These are phyloP conservation scores for Groenewaldozyma tartarivorans DNA, from an alignment of 805 yeast species.

Conservation along the genomic window DNA sequence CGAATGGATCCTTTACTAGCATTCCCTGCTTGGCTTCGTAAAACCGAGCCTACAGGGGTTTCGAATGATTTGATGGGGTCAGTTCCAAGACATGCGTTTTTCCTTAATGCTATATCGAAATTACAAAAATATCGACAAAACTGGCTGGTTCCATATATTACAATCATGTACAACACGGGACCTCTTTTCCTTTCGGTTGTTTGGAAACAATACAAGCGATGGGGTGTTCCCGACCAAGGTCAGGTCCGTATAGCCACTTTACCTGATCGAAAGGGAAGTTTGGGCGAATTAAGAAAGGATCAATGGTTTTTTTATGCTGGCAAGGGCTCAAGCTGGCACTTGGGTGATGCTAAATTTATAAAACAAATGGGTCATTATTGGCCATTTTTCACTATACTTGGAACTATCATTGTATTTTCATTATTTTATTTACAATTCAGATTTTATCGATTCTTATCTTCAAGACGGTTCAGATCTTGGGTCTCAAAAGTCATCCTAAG, in stretches of 20 bases:
- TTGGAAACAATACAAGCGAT: constrained; percentile 80
- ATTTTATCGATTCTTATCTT: constrained; percentile 10
- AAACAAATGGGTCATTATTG: constrained; percentile 68
- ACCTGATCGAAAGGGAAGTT: neutral
- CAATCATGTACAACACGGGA: constrained; percentile 91
- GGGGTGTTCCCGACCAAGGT: constrained; percentile 54
- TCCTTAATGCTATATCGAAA: constrained; percentile 56
- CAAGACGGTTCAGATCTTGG: constrained; percentile 3
- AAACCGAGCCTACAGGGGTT: constrained; percentile 83
- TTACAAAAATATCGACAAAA: constrained; percentile 56
- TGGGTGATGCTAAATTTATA: constrained; percentile 75
- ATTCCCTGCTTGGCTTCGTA: constrained; percentile 78
- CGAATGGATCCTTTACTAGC: constrained; percentile 70
- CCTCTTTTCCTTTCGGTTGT: constrained; percentile 79
- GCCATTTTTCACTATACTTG: constrained; percentile 58
- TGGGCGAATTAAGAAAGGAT: constrained; percentile 36
- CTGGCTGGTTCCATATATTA: constrained; percentile 80
- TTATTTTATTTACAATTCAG: constrained; percentile 12
- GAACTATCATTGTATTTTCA: constrained; percentile 30
- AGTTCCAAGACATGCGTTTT: constrained; percentile 80
- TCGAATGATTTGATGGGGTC: constrained; percentile 92
- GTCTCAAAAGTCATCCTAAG: neutral
- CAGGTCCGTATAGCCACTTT: constrained; percentile 51
- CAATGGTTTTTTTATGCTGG: constrained; percentile 63
- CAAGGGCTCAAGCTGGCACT: constrained; percentile 88